These are phyloP conservation scores for Pythium aphanidermatum DNA, from an alignment of 352 stramenopile genomes.

Conservation along the genomic window DNA sequence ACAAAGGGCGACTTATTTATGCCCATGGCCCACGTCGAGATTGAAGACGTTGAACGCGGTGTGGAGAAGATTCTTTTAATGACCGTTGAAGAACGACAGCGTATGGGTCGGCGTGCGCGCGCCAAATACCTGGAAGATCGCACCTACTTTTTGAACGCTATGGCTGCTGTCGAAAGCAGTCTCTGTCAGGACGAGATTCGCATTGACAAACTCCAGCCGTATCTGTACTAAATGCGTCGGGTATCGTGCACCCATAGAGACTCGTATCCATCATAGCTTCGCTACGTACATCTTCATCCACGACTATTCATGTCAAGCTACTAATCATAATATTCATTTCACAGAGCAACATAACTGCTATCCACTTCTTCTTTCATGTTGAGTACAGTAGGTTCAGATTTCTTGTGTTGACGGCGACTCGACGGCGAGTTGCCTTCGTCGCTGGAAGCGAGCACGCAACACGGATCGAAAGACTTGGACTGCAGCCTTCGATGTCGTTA, in stretches of 20 bases:
- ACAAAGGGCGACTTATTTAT: slow-evolving; percentile 83
- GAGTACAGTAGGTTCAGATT: too few relatives aligned
- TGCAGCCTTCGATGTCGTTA: slow-evolving; percentile 78
- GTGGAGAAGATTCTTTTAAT: slow-evolving; percentile 68
- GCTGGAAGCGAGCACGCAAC: slow-evolving; percentile 31
- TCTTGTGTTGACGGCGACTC: not conserved
- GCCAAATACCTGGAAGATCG: slow-evolving; percentile 73
- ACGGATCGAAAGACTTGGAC: slow-evolving; percentile 71
- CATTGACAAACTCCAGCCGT: slow-evolving; percentile 68
- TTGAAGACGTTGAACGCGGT: slow-evolving; percentile 57
- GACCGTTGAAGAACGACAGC: slow-evolving; percentile 64
- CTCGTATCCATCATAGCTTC: too few relatives aligned
- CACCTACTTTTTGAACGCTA: slow-evolving; percentile 76
- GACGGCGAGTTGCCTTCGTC: slow-evolving; percentile 11
- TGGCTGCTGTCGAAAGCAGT: slow-evolving; percentile 70
- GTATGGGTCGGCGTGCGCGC: slow-evolving; percentile 59
- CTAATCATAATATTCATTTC: slow-evolving; percentile 7
- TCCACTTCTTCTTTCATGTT: too few relatives aligned
- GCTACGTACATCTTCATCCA: too few relatives aligned
- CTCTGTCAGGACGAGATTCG: slow-evolving; percentile 75
- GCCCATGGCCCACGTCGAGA: slow-evolving; percentile 53
- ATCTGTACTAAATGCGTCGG: slow-evolving; percentile 69
- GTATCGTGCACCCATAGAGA: too few relatives aligned
- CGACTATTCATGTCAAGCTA: too few relatives aligned
- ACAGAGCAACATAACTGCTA: too few relatives aligned